Conservation (phyloP, 2,329 filamentous ascomycete genomes). For the Curvularia sp. region DNA sequence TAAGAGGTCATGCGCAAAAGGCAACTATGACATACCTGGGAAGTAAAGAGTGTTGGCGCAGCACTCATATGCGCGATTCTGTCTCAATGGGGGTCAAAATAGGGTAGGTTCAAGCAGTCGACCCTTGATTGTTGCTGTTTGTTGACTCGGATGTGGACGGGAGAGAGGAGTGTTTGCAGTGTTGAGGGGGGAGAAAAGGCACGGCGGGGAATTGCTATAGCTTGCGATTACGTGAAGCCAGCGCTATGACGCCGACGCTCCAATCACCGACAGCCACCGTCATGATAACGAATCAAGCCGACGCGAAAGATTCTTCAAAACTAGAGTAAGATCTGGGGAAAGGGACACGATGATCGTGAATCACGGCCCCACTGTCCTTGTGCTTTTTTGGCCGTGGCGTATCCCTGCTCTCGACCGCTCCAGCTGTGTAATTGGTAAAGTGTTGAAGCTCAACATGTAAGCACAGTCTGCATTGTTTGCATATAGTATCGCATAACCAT, state of each 20-base stretch:
- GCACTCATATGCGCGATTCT: conserved; percentile 57
- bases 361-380: conserved; percentile 5
- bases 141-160: neutral
- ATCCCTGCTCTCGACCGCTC: neutral
- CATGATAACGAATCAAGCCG: conserved; percentile 3
- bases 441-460: neutral
- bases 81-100: conserved; percentile 32
- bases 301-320: conserved; percentile 7
- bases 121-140: neutral
- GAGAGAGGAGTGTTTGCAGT: neutral
- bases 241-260: conserved; percentile 7
- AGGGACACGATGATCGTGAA: neutral
- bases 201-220: conserved; percentile 5
- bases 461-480: neutral
- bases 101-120: conserved; percentile 20
- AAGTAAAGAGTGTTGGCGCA: conserved; percentile 61
- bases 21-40: conserved; percentile 56
- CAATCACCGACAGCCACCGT: conserved; percentile 1
- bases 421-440: neutral
- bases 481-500: neutral
- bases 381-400: neutral
- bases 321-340: conserved; percentile 3
- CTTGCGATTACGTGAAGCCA: conserved; percentile 7
- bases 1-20: conserved; percentile 33
- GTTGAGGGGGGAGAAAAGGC: neutral